phyloP scores from a whole-genome alignment of 345 rosid species.

The Garcia nutans region DNA sequence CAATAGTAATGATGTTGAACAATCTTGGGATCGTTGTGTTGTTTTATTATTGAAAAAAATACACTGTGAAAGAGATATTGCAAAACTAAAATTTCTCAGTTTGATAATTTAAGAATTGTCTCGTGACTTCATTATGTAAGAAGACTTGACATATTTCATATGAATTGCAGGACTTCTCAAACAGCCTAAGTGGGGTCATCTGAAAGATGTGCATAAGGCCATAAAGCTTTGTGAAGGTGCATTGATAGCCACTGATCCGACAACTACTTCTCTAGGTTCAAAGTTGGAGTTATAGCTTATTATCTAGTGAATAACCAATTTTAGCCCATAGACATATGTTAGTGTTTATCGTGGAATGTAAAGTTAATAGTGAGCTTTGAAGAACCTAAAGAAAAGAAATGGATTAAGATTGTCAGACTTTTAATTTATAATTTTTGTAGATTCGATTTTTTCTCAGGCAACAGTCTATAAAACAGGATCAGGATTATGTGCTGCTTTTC shows the following conservation, averaged over 20 bases:
- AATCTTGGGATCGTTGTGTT: background rate
- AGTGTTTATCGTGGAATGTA: background rate
- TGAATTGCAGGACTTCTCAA: slow-evolving; percentile 60
- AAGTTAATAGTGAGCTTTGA: background rate
- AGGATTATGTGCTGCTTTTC: slow-evolving; percentile 78
- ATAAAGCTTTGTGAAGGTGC: slow-evolving; percentile 86
- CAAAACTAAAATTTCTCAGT: background rate
- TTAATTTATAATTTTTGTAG: background rate
- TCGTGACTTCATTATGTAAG: slow-evolving; percentile 1
- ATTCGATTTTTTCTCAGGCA: slow-evolving; percentile 43
- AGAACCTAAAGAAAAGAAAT: background rate
- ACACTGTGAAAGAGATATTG: background rate
- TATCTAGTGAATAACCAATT: background rate
- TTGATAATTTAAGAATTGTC: background rate
- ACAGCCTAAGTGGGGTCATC: slow-evolving; percentile 98
- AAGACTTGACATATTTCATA: slow-evolving; percentile 1
- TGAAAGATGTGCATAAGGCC: slow-evolving; percentile 83
- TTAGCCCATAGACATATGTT: background rate
- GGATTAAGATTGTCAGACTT: background rate
- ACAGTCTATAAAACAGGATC: slow-evolving; percentile 67
- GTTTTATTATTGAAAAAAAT: slow-evolving; percentile 2
- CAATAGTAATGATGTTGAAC: too few relatives aligned
- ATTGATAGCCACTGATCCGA: slow-evolving; percentile 71
- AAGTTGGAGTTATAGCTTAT: slow-evolving; percentile 61
- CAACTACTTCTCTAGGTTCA: slow-evolving; percentile 61